Percentiles rank a stretch among this genome's conserved stretches.
Conservation (phyloP, 177 flowering plant genomes). For the Vitis hybrid region DNA sequence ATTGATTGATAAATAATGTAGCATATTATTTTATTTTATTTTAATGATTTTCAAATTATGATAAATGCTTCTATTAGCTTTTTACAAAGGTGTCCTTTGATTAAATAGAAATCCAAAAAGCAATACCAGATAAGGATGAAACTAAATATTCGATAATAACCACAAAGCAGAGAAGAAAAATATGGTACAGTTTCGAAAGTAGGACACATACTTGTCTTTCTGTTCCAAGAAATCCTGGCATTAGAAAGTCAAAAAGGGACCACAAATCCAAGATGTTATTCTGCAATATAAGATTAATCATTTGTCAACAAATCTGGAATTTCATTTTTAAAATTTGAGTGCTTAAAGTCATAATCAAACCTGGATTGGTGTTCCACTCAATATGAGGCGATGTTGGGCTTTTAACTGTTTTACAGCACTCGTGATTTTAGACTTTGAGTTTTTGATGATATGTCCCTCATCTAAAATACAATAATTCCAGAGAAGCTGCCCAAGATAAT, state of each 20-base stretch:
- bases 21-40: too few species aligned
- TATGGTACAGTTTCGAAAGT: background rate
- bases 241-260: conserved; percentile 98
- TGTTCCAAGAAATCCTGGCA: conserved; percentile 99
- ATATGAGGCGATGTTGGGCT: conserved; percentile 83
- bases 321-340: background rate
- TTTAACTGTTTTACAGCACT: conserved; percentile 86
- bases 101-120: background rate
- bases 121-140: background rate
- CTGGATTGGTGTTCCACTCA: conserved; percentile 99
- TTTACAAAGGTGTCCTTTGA: background rate
- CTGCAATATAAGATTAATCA: conserved; percentile 44
- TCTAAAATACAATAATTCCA: conserved; percentile 98
- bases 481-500: conserved; percentile 54
- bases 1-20: too few species aligned
- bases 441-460: conserved; percentile 97
- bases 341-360: conserved; percentile 30
- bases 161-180: too few species aligned
- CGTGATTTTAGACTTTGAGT: conserved; percentile 90
- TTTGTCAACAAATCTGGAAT: conserved; percentile 14
- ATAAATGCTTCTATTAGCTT: too few species aligned
- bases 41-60: too few species aligned
- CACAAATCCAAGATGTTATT: conserved; percentile 93
- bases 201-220: conserved; percentile 82
- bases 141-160: background rate